Evolutionary conservation across 768 basidiomycete genomes (phyloP), one percentile per base, ranked within the genome.

Genomic region (Gyrodon lividus): DNA sequence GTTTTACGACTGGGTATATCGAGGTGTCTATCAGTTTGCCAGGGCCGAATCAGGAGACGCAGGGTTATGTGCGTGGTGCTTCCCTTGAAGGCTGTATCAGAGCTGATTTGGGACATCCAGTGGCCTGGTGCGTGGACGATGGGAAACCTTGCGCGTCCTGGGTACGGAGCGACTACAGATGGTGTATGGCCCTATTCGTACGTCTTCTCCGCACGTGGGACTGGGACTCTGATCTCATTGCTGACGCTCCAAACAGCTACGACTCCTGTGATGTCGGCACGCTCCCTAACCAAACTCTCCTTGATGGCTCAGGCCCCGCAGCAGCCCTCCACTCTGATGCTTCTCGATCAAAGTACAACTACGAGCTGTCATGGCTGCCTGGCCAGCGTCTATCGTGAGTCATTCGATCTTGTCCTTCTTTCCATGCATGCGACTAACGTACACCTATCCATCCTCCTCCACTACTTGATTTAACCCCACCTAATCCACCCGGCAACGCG

Each of bases 61-160:
- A 54, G 46, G 80, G 78, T 24, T 77, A 75, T 59, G 75, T 77
- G 57, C 10, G 31, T 31, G 54, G 76, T 71, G 23, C 2, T 24
- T 33, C 53, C n/a, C 48, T 45, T 47, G 16, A 48, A 10, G 24
- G 7, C 22, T 22, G 31, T 52, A 30, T 37, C 6, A n/a, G 23
- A 4, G 22, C 10, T 22, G 19, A 26, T 30, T 28, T 14, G 23
- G 46, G 10, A 14, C 8, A 14, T n/a, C 26, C 16, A 86, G 84
- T 92, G 89, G 91, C 91, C 89, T 33, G 90, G 87, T 57, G 81
- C 79, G 2, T 93, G 92, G 92, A 89, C 87, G 17, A 87, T 89
- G 84, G 92, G 92, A 2, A 96, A 94, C 64, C 77, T 94, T 5
- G 92, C 83, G 1, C 72, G 92, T 34, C 83, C 92, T 0, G 92